Base-by-base conservation (phyloP, 352 stramenopile genomes). In the Pythium periplocum region DNA sequence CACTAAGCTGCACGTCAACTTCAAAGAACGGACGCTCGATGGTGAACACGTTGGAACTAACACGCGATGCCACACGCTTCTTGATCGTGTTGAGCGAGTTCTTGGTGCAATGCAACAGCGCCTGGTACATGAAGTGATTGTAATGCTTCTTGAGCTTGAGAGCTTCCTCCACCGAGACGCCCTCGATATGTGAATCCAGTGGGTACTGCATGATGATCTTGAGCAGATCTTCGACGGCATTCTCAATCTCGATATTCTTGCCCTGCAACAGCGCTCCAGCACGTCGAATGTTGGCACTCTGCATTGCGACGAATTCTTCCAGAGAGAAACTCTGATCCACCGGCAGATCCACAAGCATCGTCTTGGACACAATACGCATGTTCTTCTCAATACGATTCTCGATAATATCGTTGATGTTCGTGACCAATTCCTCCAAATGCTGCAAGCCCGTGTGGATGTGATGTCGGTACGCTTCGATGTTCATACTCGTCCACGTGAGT, bases 401-500 rank as follows among this genome's bases (percentile, higher is more conserved):
- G 61, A 99, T 98, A 44, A 99, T 98, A 61, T 99, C 96, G 65
- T 99, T 99, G 69, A 99, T 98, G 67, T 98, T 98, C 4, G 80
- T 96, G 55, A 99, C 96, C 40, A 99, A 67, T 59, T 99, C 96
- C 68, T 99, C 92, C 4, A 99, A 70, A 51, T 98, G 96, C 46
- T 97, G 93, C 5, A 99, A 68, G 0, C 96, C 96, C 3, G 73
- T 86, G 52, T 92, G 81, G 12, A 94, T 94, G 58, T 98, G 93
- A 51, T 90, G 90, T 32, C 97, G 97, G 61, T 99, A 99, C 6
- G 93, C 89, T 62, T 99, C 96, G 53, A 99, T 99, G 68, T 99
- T 99, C 96, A 99, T 98, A 48, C 95, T 98, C 10, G 96, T 99
- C 97, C 97, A 99, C 4, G 96, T 99, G 4, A 99, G 73, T n/a